Percentiles rank a stretch among this genome's conserved stretches.
phyloP scores from a whole-genome alignment of 148 eudicot species.

The Amaranthus cruentus region DNA sequence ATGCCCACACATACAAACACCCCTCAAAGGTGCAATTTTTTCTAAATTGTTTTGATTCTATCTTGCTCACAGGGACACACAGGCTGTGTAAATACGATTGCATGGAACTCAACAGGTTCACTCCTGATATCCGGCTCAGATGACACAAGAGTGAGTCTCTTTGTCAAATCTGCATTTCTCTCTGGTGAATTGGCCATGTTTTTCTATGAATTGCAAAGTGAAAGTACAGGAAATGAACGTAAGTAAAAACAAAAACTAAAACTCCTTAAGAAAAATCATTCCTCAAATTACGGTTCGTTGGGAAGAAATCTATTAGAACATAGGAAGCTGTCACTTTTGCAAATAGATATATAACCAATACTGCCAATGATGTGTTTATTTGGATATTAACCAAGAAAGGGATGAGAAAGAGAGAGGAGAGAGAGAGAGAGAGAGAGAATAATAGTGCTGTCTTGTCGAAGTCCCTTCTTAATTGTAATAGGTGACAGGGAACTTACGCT shows the following conservation, averaged over 20 bases:
- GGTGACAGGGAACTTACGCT: constrained; percentile 1
- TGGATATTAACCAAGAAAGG: background rate
- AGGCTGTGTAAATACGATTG: constrained; percentile 88
- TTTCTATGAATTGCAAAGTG: background rate
- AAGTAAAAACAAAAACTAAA: background rate
- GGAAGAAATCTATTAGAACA: background rate
- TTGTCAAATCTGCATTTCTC: background rate
- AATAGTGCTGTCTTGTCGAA: background rate
- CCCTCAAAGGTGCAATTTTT: background rate
- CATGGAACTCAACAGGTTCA: constrained; percentile 94
- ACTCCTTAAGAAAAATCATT: background rate
- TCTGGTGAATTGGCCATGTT: background rate
- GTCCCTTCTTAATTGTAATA: background rate
- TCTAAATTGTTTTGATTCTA: background rate
- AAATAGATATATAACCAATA: background rate
- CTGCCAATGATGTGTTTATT: background rate
- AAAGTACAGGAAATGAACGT: background rate
- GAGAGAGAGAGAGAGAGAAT: background rate
- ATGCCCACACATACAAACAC: no score
- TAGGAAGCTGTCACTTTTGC: background rate
- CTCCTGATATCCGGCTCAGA: constrained; percentile 95
- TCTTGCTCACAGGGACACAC: constrained; percentile 63
- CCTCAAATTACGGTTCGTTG: background rate
- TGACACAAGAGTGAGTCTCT: constrained; percentile 62
- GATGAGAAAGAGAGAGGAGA: background rate